phyloP scores from a whole-genome alignment of 345 rosid species.

The Turnera subulata region DNA sequence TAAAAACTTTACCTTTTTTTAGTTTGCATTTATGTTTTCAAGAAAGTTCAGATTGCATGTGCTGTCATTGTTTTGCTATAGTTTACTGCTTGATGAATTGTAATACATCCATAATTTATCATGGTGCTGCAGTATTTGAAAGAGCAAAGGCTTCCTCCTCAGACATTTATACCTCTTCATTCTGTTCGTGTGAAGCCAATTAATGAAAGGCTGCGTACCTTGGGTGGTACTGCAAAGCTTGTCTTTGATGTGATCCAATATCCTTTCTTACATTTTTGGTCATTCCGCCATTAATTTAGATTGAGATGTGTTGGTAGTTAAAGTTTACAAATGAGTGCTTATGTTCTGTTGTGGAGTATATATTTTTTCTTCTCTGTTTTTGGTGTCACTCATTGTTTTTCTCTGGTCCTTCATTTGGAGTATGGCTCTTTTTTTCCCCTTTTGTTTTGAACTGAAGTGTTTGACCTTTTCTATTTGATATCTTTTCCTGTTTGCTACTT shows the following conservation, averaged over 20 bases:
- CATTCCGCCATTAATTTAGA: neutral
- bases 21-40: neutral
- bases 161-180: slow-evolving; percentile 94
- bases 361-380: neutral
- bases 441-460: too few relatives aligned
- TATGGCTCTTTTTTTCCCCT: neutral
- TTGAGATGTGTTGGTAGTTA: neutral
- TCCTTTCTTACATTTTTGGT: slow-evolving; percentile 48
- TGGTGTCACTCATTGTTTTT: neutral
- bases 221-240: slow-evolving; percentile 81
- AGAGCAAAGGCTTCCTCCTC: slow-evolving; percentile 99
- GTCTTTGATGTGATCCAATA: slow-evolving; percentile 91
- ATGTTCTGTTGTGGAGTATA: neutral
- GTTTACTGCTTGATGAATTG: too few relatives aligned
- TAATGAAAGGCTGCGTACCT: slow-evolving; percentile 67
- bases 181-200: slow-evolving; percentile 92
- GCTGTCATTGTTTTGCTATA: too few relatives aligned
- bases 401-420: neutral
- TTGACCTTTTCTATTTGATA: too few relatives aligned
- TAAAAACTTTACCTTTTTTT: neutral
- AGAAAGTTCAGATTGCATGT: too few relatives aligned
- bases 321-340: too few relatives aligned
- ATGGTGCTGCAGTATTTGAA: slow-evolving; percentile 77
- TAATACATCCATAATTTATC: slow-evolving; percentile 9
- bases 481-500: too few relatives aligned